phyloP scores from a whole-genome alignment of 768 basidiomycete genomes.

The Amanita polypyramis region DNA sequence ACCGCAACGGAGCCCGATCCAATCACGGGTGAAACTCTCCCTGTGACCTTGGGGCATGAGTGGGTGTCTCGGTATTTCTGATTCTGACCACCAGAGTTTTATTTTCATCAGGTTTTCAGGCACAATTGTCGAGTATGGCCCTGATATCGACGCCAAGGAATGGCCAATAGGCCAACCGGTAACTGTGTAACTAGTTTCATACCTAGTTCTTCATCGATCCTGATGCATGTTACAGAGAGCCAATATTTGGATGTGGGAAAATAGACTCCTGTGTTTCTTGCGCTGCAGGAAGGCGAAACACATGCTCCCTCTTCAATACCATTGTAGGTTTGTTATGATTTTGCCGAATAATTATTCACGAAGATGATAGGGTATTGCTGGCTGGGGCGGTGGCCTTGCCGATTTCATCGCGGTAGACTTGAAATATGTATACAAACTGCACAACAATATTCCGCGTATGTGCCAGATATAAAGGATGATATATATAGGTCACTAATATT shows the following conservation, averaged over 20 bases:
- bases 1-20: conserved; percentile 22
- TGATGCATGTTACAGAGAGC: conserved; percentile 22
- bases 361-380: conserved; percentile 24
- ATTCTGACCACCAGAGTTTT: background rate
- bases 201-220: background rate
- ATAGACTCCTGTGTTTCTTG: conserved; percentile 22
- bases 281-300: conserved; percentile 20
- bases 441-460: conserved; percentile 26
- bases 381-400: conserved; percentile 32
- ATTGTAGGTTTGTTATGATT: conserved; percentile 19
- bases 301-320: conserved; percentile 23
- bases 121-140: conserved; percentile 23
- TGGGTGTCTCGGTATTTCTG: conserved; percentile 11
- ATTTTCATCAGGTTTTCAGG: conserved; percentile 21
- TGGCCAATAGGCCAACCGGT: conserved; percentile 26
- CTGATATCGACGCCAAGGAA: conserved; percentile 20
- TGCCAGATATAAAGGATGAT: background rate
- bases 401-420: conserved; percentile 29
- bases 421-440: conserved; percentile 26
- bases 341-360: background rate
- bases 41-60: conserved; percentile 38
- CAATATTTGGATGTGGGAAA: conserved; percentile 29
- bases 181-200: conserved; percentile 17
- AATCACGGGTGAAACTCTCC: conserved; percentile 27
- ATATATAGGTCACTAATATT: background rate